Evolutionary conservation across 2,329 filamentous ascomycete species (phyloP).

Genomic region (Cordyceps cicadae): DNA sequence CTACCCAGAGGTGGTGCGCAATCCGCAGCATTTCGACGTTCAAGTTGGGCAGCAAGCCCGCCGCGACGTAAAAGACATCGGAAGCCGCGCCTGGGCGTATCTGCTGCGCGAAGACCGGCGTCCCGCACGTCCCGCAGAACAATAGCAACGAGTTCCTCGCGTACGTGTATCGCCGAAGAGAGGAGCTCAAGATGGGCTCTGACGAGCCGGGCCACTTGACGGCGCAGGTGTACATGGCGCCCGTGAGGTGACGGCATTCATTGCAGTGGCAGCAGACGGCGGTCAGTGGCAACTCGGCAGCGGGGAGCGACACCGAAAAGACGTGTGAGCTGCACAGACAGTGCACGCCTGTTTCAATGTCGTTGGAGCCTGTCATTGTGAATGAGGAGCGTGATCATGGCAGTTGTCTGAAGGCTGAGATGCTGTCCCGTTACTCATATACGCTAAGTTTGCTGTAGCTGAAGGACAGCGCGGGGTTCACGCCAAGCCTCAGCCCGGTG

Average conservation of each 20-base stretch:
- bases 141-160: conserved; percentile 24
- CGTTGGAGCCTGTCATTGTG: not conserved
- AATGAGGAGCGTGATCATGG: not conserved
- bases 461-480: not conserved
- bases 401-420: not conserved
- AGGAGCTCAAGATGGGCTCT: conserved; percentile 18
- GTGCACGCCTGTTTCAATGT: conserved; percentile 15
- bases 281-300: conserved; percentile 31
- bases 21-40: conserved; percentile 23
- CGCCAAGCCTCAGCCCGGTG: not conserved
- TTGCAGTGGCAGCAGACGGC: conserved; percentile 38
- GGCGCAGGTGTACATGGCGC: conserved; percentile 33
- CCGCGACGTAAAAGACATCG: conserved; percentile 24
- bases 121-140: conserved; percentile 36
- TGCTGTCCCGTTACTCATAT: not conserved
- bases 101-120: conserved; percentile 33
- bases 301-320: conserved; percentile 28
- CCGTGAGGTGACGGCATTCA: conserved; percentile 38
- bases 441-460: not conserved
- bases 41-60: conserved; percentile 29
- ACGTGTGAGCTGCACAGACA: conserved; percentile 37
- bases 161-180: conserved; percentile 29
- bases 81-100: not conserved
- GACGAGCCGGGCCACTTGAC: conserved; percentile 29
- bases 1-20: conserved; percentile 34